Percentiles rank a stretch among this genome's conserved stretches.
These are phyloP conservation scores for Mycotypha africana DNA, from an alignment of 371 early-diverging fungal species.

Conservation along the genomic window DNA sequence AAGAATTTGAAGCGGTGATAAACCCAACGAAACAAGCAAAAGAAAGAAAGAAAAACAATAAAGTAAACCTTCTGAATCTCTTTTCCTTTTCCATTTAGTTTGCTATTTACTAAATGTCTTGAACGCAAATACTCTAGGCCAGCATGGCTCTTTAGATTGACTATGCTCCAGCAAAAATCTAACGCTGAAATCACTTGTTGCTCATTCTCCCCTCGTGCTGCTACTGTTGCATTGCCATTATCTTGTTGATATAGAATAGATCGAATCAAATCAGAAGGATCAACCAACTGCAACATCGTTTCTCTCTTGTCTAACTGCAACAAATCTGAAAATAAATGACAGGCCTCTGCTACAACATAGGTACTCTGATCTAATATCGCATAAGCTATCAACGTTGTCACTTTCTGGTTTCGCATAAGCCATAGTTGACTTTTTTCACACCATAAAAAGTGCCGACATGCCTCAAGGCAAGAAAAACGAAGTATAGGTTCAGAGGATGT, in stretches of 20 bases:
- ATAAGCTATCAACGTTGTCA: neutral
- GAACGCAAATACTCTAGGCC: conserved; percentile 16
- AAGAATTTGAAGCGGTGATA: too few species aligned
- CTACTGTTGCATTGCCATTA: neutral
- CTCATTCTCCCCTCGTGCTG: conserved; percentile 6
- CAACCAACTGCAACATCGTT: conserved; percentile 8
- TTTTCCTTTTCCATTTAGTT: too few species aligned
- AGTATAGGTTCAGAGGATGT: conserved; percentile 27
- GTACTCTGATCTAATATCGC: conserved; percentile 22
- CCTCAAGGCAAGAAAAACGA: conserved; percentile 31
- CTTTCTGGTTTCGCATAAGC: conserved; percentile 10
- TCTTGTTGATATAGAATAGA: conserved; percentile 3
- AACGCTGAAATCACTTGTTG: conserved; percentile 19
- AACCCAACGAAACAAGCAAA: too few species aligned
- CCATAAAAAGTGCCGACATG: conserved; percentile 17
- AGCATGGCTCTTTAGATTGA: conserved; percentile 5
- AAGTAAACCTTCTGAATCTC: too few species aligned
- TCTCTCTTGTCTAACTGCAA: neutral
- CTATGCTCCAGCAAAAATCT: conserved; percentile 35
- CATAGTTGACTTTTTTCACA: conserved; percentile 8
- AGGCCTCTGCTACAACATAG: conserved; percentile 26
- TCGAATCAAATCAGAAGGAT: conserved; percentile 19
- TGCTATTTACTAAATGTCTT: conserved; percentile 21
- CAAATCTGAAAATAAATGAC: conserved; percentile 11
- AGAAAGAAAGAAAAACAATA: too few species aligned